Evolutionary conservation across 768 basidiomycete species (phyloP).

Genomic region (Leccinellum rugosiceps): DNA sequence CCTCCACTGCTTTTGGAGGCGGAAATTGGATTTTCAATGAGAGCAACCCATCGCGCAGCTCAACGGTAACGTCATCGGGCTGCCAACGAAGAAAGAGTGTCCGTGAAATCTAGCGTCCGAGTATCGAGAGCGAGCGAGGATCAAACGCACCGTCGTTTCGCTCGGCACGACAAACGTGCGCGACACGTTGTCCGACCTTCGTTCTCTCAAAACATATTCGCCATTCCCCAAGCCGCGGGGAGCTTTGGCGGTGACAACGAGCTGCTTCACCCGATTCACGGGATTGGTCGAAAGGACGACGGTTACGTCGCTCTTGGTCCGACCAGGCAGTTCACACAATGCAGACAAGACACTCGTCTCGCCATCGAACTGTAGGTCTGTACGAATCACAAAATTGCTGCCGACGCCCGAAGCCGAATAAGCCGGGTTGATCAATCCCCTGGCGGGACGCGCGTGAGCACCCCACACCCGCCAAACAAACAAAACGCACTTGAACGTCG

Average conservation of each 20-base stretch:
- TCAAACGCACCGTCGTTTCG: constrained; percentile 50
- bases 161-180: constrained; percentile 53
- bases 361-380: constrained; percentile 58
- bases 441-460: constrained; percentile 14
- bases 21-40: constrained; percentile 53
- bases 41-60: constrained; percentile 61
- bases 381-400: constrained; percentile 46
- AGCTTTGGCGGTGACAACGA: constrained; percentile 51
- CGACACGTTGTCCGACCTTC: constrained; percentile 49
- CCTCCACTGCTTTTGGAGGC: constrained; percentile 38
- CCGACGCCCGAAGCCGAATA: constrained; percentile 14
- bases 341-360: constrained; percentile 51
- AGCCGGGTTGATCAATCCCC: constrained; percentile 26
- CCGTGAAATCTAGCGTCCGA: constrained; percentile 4
- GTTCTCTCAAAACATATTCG: constrained; percentile 49
- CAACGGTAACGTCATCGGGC: constrained; percentile 52
- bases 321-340: constrained; percentile 68
- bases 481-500: constrained; percentile 23
- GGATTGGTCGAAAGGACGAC: constrained; percentile 59
- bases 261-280: constrained; percentile 60
- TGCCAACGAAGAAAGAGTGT: constrained; percentile 17
- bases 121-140: constrained; percentile 10
- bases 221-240: constrained; percentile 40
- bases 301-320: constrained; percentile 53
- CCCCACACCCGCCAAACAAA: neutral